phyloP scores from a whole-genome alignment of 139 green algal species.

The Tetradesmus lagerheimii region DNA sequence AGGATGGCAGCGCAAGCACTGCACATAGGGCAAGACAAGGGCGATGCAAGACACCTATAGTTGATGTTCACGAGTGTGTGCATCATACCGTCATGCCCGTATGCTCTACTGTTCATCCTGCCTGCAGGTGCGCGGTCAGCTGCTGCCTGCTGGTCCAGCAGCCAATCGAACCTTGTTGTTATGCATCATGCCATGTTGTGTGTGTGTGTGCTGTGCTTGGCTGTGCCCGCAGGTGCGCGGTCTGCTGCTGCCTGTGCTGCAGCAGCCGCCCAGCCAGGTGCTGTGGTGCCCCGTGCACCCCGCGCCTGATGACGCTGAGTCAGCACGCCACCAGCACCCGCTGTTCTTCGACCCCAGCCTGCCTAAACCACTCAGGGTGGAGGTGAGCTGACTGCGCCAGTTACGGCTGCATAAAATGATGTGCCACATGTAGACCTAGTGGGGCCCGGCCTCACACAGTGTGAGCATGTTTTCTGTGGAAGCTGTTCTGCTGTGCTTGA shows the following conservation, averaged over 20 bases:
- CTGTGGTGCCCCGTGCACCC: constrained; percentile 66
- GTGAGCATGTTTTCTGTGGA: too few relatives aligned
- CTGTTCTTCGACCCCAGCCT: constrained; percentile 59
- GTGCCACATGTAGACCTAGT: too few relatives aligned
- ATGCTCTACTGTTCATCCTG: neutral
- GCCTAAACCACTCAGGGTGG: constrained; percentile 59
- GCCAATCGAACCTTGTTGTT: too few relatives aligned
- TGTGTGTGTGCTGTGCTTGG: too few relatives aligned
- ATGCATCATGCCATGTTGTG: too few relatives aligned
- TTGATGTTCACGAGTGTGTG: too few relatives aligned
- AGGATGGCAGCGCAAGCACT: neutral
- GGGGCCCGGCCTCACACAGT: too few relatives aligned
- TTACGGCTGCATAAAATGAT: too few relatives aligned
- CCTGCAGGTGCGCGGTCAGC: constrained; percentile 4
- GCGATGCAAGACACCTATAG: too few relatives aligned
- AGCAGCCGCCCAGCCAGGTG: constrained; percentile 43
- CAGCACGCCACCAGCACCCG: neutral
- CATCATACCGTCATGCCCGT: neutral
- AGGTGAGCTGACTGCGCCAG: constrained; percentile 38
- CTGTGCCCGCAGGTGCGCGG: constrained; percentile 22
- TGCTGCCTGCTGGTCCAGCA: too few relatives aligned
- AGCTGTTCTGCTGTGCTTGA: too few relatives aligned
- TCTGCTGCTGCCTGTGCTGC: constrained; percentile 38
- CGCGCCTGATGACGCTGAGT: constrained; percentile 22
- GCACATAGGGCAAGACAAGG: neutral